Evolutionary conservation across 2,329 filamentous ascomycete genomes (phyloP).

Genomic region (Verticillium tricorpus): DNA sequence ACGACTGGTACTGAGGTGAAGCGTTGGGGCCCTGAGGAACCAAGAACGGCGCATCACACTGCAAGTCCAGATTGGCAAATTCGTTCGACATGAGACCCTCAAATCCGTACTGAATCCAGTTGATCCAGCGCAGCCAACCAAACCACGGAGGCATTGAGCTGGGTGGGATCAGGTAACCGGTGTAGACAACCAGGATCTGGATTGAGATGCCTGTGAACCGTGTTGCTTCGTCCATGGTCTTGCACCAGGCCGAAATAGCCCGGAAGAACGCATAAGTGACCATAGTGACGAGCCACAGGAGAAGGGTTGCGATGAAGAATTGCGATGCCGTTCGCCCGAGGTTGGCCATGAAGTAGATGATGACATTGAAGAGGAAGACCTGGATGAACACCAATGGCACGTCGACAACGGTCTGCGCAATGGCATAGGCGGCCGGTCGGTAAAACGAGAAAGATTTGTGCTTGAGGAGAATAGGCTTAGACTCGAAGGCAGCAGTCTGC

Average conservation of each 20-base stretch:
- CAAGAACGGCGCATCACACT: constrained; percentile 50
- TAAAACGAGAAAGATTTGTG: constrained; percentile 70
- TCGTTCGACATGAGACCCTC: constrained; percentile 67
- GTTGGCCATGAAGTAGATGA: constrained; percentile 58
- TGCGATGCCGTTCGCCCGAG: constrained; percentile 52
- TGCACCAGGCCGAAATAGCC: constrained; percentile 40
- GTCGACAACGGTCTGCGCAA: constrained; percentile 30
- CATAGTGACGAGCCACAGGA: constrained; percentile 49
- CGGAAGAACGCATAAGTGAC: constrained; percentile 51
- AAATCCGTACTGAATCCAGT: constrained; percentile 54
- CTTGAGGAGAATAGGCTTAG: constrained; percentile 62
- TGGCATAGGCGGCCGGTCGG: constrained; percentile 53
- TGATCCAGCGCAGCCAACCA: constrained; percentile 54
- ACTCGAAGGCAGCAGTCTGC: constrained; percentile 55
- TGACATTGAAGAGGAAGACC: constrained; percentile 52
- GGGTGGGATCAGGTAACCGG: constrained; percentile 46
- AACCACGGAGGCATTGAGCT: constrained; percentile 37
- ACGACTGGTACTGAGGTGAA: constrained; percentile 50
- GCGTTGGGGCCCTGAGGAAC: constrained; percentile 46
- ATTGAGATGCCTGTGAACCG: constrained; percentile 22
- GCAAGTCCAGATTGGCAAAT: constrained; percentile 46
- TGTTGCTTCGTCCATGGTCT: constrained; percentile 40
- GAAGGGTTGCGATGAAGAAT: constrained; percentile 56
- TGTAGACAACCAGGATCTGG: constrained; percentile 22
- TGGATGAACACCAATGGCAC: constrained; percentile 54